Conservation (phyloP, 2,329 filamentous ascomycete genomes). For the Sclerotinia glacialis region DNA sequence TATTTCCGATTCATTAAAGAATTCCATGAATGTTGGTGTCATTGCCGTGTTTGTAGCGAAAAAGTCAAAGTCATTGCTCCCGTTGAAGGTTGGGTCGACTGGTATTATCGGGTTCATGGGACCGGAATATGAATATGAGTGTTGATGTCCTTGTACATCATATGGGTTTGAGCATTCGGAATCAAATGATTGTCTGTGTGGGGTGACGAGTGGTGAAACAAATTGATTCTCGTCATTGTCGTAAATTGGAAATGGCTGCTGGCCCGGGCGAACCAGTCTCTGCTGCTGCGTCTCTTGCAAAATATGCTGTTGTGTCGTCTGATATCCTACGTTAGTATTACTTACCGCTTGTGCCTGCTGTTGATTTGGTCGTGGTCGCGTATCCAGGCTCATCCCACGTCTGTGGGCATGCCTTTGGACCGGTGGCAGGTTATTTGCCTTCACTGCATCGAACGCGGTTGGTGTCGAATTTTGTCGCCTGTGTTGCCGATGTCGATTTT, state of each 20-base stretch:
- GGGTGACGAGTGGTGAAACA: constrained; percentile 55
- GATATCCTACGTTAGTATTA: constrained; percentile 56
- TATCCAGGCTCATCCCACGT: constrained; percentile 82
- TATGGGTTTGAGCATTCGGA: constrained; percentile 42
- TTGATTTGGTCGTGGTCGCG: constrained; percentile 56
- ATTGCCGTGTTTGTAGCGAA: constrained; percentile 33
- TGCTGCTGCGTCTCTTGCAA: constrained; percentile 91
- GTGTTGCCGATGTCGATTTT: constrained; percentile 72
- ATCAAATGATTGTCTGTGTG: constrained; percentile 54
- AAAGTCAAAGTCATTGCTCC: constrained; percentile 37
- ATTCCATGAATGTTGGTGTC: constrained; percentile 38
- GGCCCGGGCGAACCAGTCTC: constrained; percentile 76
- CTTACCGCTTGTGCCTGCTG: constrained; percentile 45
- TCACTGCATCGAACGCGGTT: constrained; percentile 70
- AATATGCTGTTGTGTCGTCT: constrained; percentile 66
- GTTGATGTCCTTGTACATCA: constrained; percentile 31
- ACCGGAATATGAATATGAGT: constrained; percentile 40
- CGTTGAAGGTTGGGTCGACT: constrained; percentile 40
- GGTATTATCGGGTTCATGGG: constrained; percentile 45
- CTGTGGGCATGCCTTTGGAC: constrained; percentile 62
- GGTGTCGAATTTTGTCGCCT: constrained; percentile 87
- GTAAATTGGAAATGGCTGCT: constrained; percentile 33
- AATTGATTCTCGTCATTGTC: constrained; percentile 53
- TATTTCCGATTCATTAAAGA: constrained; percentile 34
- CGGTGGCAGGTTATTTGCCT: constrained; percentile 63